Base-by-base conservation (phyloP, 2,329 filamentous ascomycete species). In the Ceratocystiopsis sp. region DNA sequence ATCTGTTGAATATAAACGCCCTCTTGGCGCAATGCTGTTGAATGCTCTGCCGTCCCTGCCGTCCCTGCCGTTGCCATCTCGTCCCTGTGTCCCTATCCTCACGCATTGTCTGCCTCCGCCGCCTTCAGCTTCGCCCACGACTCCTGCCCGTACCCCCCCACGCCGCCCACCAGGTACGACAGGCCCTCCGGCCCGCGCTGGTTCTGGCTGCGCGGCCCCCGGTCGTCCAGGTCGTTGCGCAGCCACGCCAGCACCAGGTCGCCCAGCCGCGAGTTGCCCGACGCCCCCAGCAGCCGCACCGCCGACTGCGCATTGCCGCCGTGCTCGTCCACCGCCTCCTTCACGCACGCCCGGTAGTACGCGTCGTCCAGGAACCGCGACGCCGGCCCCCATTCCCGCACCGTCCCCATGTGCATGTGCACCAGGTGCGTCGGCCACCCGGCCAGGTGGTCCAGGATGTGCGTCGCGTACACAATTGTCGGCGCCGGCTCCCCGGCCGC, bases 401-500 rank as follows among this genome's bases (percentile, higher is more conserved):
- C 80, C 48, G 71, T 75, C 25, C 91, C 91, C 39, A 94, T 60
- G 57, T 86, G 80, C 89, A 98, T 95, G 59, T 96, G 89, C 41
- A 93, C 87, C 35, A 98, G 68, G 62, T 98, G 87, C 1, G 84
- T 93, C 8, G 91, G 91, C 91, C 91, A 98, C 17, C 80, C 78
- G 1, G 86, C 86, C 41, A 98, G 66, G 59, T 96, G 95, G 58
- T 98, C 91, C 52, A 98, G 64, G 50, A 98, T 95, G 61, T 98
- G 91, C 14, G 91, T 98, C 9, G 91, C 91, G 59, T 98, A 98
- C 29, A 98, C 86, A 53, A 98, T 84, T 5, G 91, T 95, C 57
- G 87, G 48, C 35, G 45, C 44, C 38, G 40, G 42, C 40, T 38
- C 33, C 36, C 17, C 40, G 42, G 14, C 32, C 16, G 5, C 15